These are phyloP conservation scores for Xylaria sp. DNA, from an alignment of 495 filamentous ascomycete species.

Conservation along the genomic window DNA sequence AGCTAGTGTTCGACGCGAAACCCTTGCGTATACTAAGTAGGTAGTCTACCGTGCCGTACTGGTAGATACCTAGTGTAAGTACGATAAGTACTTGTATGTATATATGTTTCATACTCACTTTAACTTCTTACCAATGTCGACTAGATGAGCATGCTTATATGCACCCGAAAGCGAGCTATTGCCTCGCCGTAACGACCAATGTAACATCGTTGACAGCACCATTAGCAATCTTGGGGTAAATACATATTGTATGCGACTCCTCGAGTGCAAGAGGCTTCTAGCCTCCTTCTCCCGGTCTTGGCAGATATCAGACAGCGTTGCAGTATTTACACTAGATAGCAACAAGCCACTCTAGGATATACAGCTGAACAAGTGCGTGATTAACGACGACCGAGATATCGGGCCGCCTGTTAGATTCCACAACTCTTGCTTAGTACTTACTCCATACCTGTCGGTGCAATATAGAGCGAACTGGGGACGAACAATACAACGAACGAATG, in stretches of 20 bases:
- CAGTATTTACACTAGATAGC: neutral
- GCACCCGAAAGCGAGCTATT: conserved; percentile 1
- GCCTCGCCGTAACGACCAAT: neutral
- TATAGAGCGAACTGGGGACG: neutral
- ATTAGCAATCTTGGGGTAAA: conserved; percentile 1
- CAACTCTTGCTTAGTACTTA: neutral
- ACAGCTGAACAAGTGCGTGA: neutral
- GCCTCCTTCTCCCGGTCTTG: neutral
- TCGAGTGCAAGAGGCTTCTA: neutral
- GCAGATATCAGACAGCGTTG: neutral
- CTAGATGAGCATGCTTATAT: neutral
- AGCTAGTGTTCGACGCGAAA: conserved; percentile 6
- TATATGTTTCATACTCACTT: neutral
- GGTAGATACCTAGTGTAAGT: no score
- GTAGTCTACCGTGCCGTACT: no score
- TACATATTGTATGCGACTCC: neutral
- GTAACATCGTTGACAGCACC: neutral
- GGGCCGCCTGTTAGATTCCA: neutral
- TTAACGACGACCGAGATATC: neutral
- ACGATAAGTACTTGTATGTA: no score
- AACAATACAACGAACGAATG: neutral
- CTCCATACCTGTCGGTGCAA: neutral
- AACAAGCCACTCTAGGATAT: neutral
- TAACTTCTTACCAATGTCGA: no score
- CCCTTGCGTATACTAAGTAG: neutral